These are phyloP conservation scores for Coemansia sp. DNA, from an alignment of 192 early-diverging fungal genomes.

Conservation along the genomic window DNA sequence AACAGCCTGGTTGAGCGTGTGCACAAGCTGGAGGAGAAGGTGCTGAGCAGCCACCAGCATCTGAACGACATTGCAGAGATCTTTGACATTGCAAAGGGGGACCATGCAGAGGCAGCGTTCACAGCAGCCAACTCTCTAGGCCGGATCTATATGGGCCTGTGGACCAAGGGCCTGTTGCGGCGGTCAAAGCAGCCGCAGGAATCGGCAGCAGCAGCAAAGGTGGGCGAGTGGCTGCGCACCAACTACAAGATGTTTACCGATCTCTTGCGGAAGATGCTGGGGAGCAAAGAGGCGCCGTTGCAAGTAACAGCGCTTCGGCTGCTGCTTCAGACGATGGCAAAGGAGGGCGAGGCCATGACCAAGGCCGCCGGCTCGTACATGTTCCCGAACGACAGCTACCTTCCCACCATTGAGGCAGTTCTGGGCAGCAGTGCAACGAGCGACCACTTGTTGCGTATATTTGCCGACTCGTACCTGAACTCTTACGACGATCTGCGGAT, in stretches of 20 bases:
- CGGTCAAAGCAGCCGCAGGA: slow-evolving; percentile 3
- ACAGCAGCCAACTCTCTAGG: slow-evolving; percentile 67
- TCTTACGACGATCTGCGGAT: slow-evolving; percentile 79
- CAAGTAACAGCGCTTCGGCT: slow-evolving; percentile 72
- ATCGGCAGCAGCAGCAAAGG: slow-evolving; percentile 41
- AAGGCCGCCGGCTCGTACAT: slow-evolving; percentile 37
- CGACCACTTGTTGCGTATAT: slow-evolving; percentile 55
- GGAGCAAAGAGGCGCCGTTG: slow-evolving; percentile 60
- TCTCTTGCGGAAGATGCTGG: slow-evolving; percentile 50
- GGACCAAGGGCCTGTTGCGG: slow-evolving; percentile 29
- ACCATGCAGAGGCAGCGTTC: slow-evolving; percentile 54
- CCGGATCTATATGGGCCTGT: slow-evolving; percentile 56
- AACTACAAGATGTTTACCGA: slow-evolving; percentile 67
- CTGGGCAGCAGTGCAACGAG: slow-evolving; percentile 55
- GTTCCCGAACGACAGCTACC: slow-evolving; percentile 69
- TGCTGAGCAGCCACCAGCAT: slow-evolving; percentile 61
- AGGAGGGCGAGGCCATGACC: slow-evolving; percentile 51
- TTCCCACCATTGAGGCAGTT: slow-evolving; percentile 51
- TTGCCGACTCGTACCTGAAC: slow-evolving; percentile 68
- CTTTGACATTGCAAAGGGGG: slow-evolving; percentile 30
- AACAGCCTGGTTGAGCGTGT: slow-evolving; percentile 31
- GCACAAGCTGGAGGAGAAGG: slow-evolving; percentile 55
- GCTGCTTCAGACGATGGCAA: slow-evolving; percentile 62
- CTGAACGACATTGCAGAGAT: slow-evolving; percentile 73
- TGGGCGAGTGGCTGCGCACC: slow-evolving; percentile 69